phyloP scores from a whole-genome alignment of 441 rosid species.

The Mallotus repandus region DNA sequence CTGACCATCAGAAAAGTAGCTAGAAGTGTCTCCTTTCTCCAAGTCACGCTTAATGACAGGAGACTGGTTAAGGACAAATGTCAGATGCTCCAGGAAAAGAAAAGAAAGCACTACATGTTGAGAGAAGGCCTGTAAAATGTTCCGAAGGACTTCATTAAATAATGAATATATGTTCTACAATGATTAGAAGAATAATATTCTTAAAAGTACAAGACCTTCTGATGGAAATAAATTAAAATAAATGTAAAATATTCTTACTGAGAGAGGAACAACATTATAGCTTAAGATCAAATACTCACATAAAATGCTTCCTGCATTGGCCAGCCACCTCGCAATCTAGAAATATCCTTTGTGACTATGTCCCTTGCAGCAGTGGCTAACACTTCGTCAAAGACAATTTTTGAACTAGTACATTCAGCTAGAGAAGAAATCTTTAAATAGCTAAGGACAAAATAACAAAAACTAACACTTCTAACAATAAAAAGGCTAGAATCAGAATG shows the following conservation, averaged over 20 bases:
- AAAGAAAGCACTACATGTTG: conserved; percentile 78
- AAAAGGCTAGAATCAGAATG: conserved; percentile 18
- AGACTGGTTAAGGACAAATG: conserved; percentile 64
- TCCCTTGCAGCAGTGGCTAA: conserved; percentile 89
- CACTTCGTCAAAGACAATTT: conserved; percentile 82
- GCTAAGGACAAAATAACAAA: conserved; percentile 43
- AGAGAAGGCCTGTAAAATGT: conserved; percentile 68
- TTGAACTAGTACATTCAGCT: conserved; percentile 81
- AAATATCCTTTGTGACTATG: conserved; percentile 90
- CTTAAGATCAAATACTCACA: conserved; percentile 51
- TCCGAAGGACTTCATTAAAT: not conserved
- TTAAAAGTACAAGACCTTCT: not conserved
- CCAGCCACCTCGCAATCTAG: conserved; percentile 99
- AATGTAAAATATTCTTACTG: conserved; percentile 3
- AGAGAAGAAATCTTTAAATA: conserved; percentile 68
- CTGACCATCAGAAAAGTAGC: conserved; percentile 47
- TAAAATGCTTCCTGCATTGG: conserved; percentile 97
- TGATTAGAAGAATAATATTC: not conserved
- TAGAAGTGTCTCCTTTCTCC: conserved; percentile 61
- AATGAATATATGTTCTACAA: conserved; percentile 7
- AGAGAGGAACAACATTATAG: conserved; percentile 8
- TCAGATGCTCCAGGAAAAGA: conserved; percentile 82
- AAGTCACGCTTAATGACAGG: conserved; percentile 51
- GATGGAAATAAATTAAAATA: not conserved
- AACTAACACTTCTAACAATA: conserved; percentile 13